These are phyloP conservation scores for Plectosphaerella cucumerina DNA, from an alignment of 2,329 filamentous ascomycete species.

Conservation along the genomic window DNA sequence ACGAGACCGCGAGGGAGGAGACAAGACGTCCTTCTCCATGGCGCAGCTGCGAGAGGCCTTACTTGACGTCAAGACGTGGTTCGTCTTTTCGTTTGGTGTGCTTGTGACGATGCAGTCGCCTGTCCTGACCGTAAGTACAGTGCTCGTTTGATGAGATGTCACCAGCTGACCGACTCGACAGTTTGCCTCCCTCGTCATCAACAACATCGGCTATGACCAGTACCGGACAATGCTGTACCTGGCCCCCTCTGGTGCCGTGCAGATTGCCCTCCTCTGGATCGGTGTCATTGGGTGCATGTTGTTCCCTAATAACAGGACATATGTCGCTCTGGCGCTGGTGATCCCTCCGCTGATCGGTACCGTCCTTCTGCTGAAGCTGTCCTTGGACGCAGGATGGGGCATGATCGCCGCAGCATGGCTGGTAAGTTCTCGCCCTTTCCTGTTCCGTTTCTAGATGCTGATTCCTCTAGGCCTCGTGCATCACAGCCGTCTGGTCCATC, in stretches of 20 bases:
- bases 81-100: conserved; percentile 39
- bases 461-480: conserved; percentile 30
- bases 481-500: conserved; percentile 35
- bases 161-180: too few species aligned
- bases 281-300: conserved; percentile 31
- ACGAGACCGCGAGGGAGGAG: conserved; percentile 25
- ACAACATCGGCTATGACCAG: conserved; percentile 36
- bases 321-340: conserved; percentile 33
- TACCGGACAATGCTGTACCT: conserved; percentile 42
- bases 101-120: conserved; percentile 41
- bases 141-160: too few species aligned
- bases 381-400: conserved; percentile 36
- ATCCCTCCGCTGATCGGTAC: conserved; percentile 38
- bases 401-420: conserved; percentile 45
- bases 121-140: conserved; percentile 29
- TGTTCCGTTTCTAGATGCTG: too few species aligned
- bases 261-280: conserved; percentile 41
- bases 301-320: conserved; percentile 32
- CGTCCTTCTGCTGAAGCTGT: conserved; percentile 37
- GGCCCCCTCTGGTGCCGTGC: conserved; percentile 42
- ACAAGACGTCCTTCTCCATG: conserved; percentile 36
- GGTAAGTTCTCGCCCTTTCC: conserved; percentile 39
- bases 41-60: conserved; percentile 39
- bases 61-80: conserved; percentile 37
- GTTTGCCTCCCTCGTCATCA: conserved; percentile 47